These are phyloP conservation scores for Elaphomyces granulatus DNA, from an alignment of 495 filamentous ascomycete species.

Conservation along the genomic window DNA sequence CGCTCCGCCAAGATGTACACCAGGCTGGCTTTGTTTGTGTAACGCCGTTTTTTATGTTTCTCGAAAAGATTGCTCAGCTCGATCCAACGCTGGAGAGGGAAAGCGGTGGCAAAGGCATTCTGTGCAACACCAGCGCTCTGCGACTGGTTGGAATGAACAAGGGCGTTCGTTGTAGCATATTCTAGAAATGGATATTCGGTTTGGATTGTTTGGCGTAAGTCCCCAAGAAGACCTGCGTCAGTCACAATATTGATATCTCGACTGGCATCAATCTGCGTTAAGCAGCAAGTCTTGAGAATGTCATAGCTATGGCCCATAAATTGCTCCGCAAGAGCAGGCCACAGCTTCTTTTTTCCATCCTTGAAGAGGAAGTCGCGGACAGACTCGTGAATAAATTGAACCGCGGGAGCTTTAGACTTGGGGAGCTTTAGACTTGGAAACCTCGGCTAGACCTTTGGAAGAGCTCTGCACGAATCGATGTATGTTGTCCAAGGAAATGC, in stretches of 20 bases:
- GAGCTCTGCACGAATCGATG: conserved; percentile 18
- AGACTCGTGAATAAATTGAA: conserved; percentile 39
- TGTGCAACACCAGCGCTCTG: background rate
- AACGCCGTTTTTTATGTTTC: conserved; percentile 14
- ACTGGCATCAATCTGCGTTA: background rate
- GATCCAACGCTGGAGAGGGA: conserved; percentile 19
- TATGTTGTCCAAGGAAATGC: conserved; percentile 5
- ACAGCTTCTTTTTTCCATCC: conserved; percentile 22
- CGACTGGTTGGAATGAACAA: background rate
- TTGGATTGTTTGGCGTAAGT: background rate
- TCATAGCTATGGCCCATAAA: conserved; percentile 20
- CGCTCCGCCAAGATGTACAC: conserved; percentile 35
- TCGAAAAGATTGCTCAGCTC: conserved; percentile 24
- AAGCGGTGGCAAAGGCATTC: background rate
- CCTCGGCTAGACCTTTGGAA: conserved; percentile 34
- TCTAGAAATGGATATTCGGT: background rate
- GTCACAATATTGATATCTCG: background rate
- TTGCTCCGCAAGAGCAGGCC: conserved; percentile 16
- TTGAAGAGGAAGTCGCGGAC: conserved; percentile 30
- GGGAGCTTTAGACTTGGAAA: conserved; percentile 26
- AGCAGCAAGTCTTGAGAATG: conserved; percentile 21
- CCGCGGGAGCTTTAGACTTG: conserved; percentile 8
- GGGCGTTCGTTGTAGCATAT: background rate
- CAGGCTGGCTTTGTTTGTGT: conserved; percentile 21
- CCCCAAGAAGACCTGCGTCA: background rate